Percentiles rank a stretch among this genome's conserved stretches.
phyloP scores from a whole-genome alignment of 192 early-diverging fungal species.

The Rhizophagus clarus region DNA sequence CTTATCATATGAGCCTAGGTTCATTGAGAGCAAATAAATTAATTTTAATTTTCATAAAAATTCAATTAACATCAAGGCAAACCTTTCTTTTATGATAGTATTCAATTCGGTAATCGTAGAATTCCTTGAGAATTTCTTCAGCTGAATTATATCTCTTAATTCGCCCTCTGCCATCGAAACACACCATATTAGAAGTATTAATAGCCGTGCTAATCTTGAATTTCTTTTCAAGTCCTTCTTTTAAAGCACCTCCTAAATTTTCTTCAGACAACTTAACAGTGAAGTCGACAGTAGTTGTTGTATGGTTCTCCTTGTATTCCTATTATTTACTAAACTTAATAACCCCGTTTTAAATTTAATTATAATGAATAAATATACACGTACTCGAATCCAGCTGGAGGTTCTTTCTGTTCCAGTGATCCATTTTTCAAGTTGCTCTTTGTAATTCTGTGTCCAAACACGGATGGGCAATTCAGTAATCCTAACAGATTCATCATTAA shows the following conservation, averaged over 20 bases:
- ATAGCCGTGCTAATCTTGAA: slow-evolving; percentile 79
- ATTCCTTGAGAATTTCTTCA: slow-evolving; percentile 84
- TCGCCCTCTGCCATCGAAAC: slow-evolving; percentile 86
- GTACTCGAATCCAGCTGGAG: slow-evolving; percentile 57
- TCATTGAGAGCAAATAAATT: too few species aligned
- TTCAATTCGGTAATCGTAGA: slow-evolving; percentile 79
- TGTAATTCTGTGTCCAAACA: slow-evolving; percentile 88
- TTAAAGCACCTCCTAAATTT: slow-evolving; percentile 70
- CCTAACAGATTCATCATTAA: slow-evolving; percentile 74
- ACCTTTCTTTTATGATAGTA: slow-evolving; percentile 92
- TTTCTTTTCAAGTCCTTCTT: slow-evolving; percentile 78
- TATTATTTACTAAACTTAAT: not conserved
- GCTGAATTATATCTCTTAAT: slow-evolving; percentile 80
- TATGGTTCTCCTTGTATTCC: slow-evolving; percentile 40
- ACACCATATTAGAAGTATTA: slow-evolving; percentile 89
- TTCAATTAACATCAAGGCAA: too few species aligned
- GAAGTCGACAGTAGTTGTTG: too few species aligned
- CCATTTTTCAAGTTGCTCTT: slow-evolving; percentile 80
- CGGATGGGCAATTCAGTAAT: slow-evolving; percentile 91
- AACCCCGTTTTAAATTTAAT: not conserved
- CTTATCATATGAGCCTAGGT: slow-evolving; percentile 53
- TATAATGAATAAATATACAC: not conserved
- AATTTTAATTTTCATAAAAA: too few species aligned
- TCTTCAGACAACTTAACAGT: slow-evolving; percentile 64
- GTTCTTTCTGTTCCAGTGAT: slow-evolving; percentile 73